Conservation (phyloP, 116 monocot genomes). For the Trichopus zeylanicus region DNA sequence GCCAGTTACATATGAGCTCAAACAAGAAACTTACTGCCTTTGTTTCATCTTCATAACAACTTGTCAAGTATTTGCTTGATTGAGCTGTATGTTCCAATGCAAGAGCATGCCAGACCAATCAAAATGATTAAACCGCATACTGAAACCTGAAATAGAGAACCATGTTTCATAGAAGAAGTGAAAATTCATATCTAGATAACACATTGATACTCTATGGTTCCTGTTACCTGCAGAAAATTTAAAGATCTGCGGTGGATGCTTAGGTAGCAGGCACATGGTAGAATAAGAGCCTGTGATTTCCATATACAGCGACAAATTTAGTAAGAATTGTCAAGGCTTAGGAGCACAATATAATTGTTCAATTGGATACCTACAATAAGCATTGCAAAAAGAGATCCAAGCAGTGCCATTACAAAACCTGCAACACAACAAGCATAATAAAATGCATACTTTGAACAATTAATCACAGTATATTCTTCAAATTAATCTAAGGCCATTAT, state of each 20-base stretch:
- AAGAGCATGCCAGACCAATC: constrained; percentile 4
- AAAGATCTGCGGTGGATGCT: constrained; percentile 30
- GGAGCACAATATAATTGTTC: too few relatives aligned
- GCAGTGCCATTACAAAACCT: constrained; percentile 61
- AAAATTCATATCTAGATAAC: too few relatives aligned
- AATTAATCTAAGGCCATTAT: too few relatives aligned
- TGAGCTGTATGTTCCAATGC: constrained; percentile 10
- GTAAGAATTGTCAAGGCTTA: background rate
- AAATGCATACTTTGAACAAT: too few relatives aligned
- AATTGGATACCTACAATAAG: constrained; percentile 38
- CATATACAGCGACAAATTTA: background rate
- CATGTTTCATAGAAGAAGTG: background rate
- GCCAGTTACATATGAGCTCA: too few relatives aligned
- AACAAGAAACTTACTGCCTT: too few relatives aligned
- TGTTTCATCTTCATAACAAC: background rate
- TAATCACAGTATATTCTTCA: too few relatives aligned
- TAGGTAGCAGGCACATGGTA: constrained; percentile 62
- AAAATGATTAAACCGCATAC: constrained; percentile 2
- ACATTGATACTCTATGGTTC: background rate
- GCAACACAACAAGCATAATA: too few relatives aligned
- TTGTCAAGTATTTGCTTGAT: constrained; percentile 8
- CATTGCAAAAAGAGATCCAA: constrained; percentile 67
- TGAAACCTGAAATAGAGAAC: background rate
- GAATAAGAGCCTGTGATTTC: constrained; percentile 48
- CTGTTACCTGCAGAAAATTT: constrained; percentile 26